Evolutionary conservation across 2,329 filamentous ascomycete species (phyloP).

Genomic region (Apiospora koreana): DNA sequence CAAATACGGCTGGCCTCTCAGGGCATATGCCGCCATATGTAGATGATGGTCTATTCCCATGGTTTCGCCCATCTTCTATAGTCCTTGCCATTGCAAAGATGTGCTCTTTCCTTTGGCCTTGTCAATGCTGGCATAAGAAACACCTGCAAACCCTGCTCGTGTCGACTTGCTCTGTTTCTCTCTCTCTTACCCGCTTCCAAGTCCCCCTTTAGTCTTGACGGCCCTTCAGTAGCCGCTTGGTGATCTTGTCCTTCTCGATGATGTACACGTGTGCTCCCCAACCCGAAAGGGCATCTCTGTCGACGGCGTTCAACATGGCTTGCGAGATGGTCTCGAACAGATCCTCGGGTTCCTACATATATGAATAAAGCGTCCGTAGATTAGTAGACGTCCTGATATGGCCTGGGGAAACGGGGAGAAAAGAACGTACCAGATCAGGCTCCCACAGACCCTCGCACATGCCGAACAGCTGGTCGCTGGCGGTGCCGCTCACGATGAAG

Average conservation of each 20-base stretch:
- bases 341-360: constrained; percentile 75
- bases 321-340: constrained; percentile 99
- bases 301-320: constrained; percentile 90
- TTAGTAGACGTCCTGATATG: not conserved
- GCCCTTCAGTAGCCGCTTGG: constrained; percentile 97
- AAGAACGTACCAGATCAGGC: constrained; percentile 80
- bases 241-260: constrained; percentile 99
- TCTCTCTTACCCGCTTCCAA: not conserved
- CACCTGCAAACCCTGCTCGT: not conserved
- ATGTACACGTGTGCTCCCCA: constrained; percentile 99
- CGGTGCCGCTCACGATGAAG: constrained; percentile 96
- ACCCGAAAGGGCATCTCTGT: constrained; percentile 93
- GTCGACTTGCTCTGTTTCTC: not conserved
- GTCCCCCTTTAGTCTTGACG: constrained; percentile 74
- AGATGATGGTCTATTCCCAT: constrained; percentile 2
- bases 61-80: not conserved
- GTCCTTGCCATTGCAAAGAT: not conserved
- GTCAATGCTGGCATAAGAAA: not conserved
- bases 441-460: constrained; percentile 99
- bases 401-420: not conserved
- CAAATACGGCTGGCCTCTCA: not conserved
- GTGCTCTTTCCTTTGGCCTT: not conserved
- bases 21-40: not conserved
- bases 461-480: constrained; percentile 96
- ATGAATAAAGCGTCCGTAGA: not conserved